Evolutionary conservation across 257 asterid genomes (phyloP), one percentile per base, ranked within the genome.

Genomic region (Ilex aquifolium): DNA sequence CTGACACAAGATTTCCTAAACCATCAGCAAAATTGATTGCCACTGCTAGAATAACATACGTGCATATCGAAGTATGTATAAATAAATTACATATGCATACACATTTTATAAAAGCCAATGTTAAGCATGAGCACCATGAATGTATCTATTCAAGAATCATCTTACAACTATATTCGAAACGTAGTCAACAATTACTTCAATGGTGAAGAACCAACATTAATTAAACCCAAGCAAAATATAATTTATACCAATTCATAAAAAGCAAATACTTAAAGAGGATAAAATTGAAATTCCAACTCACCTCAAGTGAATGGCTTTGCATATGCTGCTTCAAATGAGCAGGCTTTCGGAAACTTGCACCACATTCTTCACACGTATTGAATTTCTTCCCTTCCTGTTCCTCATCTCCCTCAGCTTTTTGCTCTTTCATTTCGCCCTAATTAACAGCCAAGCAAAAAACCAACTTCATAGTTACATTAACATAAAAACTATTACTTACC

Each of bases 311-410:
- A 70, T 93, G 99, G 64, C 97, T 82, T 68, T 73, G 89, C 94
- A 89, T 83, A 75, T 87, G 99, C 81, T 87, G 97, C 83, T 74
- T 87, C 80, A 93, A 72, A 82, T 90, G 70, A 61, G 97, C 97
- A 60, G 88, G 95, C 78, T 90, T 89, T 70, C 39, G 72, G 64
- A 93, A 93, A 72, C 84, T 72, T 10, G 61, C 78, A 11, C 95
- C 94, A 39, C 99, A 90, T 62, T 83, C 84, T 56, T 75, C 85
- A 67, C 99, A 93, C 1, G 50, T 39, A 53, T 87, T 87, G 65
- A 50, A 17, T 62, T 70, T 84, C 68, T 70, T 60, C 11, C 29
- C 73, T 3, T 44, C 44, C 44, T 10, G 73, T 13, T 66, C 32
- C 13, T 2, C 57, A 1, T 69, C 79, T 48, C 68, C 77, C 5